Evolutionary conservation across 805 yeast genomes (phyloP).

Genomic region (Saturnispora dispora): DNA sequence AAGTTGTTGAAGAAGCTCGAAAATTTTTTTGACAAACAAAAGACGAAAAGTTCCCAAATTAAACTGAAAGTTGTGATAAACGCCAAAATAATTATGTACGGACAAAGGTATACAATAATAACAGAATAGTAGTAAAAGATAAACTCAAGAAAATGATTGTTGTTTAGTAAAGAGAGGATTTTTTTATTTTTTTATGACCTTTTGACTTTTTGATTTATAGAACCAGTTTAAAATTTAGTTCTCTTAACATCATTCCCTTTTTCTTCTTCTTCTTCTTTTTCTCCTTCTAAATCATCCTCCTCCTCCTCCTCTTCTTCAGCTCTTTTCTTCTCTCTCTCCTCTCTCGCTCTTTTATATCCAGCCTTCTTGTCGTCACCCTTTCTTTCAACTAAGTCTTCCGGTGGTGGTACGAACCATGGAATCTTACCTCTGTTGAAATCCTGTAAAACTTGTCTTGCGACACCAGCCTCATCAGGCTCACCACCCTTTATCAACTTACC

Average conservation of each 20-base stretch:
- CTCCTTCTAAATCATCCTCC: conserved; percentile 16
- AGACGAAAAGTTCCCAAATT: background rate
- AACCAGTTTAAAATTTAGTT: background rate
- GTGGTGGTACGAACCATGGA: conserved; percentile 97
- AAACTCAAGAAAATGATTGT: background rate
- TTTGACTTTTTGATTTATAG: background rate
- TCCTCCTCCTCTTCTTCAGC: conserved; percentile 19
- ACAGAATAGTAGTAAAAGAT: background rate
- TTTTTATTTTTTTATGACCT: too few relatives aligned
- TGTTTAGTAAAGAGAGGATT: background rate
- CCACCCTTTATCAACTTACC: conserved; percentile 95
- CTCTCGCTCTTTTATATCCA: conserved; percentile 43
- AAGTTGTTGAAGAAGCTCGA: background rate
- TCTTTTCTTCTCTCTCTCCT: conserved; percentile 33
- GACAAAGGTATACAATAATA: background rate
- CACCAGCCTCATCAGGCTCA: conserved; percentile 93
- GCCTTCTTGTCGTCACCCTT: conserved; percentile 52
- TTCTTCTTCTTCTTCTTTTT: conserved; percentile 17
- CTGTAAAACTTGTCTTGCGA: conserved; percentile 80
- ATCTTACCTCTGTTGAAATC: conserved; percentile 96
- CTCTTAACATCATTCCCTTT: background rate
- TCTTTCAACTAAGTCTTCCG: conserved; percentile 54
- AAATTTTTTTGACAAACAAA: background rate
- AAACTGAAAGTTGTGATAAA: background rate
- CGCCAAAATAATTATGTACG: background rate